phyloP scores from a whole-genome alignment of 169 alveolate species.

The Eimeria mitis region DNA sequence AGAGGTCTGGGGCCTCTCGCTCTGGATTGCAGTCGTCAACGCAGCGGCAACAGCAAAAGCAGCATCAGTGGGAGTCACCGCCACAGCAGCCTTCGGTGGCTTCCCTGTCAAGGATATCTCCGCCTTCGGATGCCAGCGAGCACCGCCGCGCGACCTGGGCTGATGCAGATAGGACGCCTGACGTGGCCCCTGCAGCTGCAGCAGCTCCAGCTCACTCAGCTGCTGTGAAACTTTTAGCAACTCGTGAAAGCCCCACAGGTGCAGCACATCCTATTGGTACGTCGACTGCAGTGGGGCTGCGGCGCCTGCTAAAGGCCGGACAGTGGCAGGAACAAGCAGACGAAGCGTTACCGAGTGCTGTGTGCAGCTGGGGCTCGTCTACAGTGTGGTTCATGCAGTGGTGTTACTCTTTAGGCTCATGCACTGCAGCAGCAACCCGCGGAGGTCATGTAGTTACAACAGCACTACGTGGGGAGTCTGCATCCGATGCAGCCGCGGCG shows the following conservation, averaged over 20 bases:
- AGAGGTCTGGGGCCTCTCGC: not conserved
- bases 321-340: not conserved
- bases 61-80: not conserved
- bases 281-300: constrained; percentile 4
- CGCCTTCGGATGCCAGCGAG: not conserved
- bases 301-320: not conserved
- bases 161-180: not conserved
- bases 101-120: not conserved
- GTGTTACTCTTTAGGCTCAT: constrained; percentile 11
- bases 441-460: not conserved
- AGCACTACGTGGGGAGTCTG: not conserved
- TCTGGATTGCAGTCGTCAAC: not conserved
- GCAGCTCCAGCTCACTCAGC: constrained; percentile 22
- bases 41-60: not conserved
- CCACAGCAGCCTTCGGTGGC: not conserved
- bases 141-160: not conserved
- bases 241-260: not conserved
- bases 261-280: not conserved
- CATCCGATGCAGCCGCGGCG: not conserved
- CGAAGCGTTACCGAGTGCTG: constrained; percentile 9
- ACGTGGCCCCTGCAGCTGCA: not conserved
- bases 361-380: constrained; percentile 21
- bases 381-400: constrained; percentile 8
- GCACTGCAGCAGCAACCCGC: not conserved
- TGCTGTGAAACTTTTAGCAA: not conserved